phyloP scores from a whole-genome alignment of 768 basidiomycete species.

The Leccinum incarnatum region DNA sequence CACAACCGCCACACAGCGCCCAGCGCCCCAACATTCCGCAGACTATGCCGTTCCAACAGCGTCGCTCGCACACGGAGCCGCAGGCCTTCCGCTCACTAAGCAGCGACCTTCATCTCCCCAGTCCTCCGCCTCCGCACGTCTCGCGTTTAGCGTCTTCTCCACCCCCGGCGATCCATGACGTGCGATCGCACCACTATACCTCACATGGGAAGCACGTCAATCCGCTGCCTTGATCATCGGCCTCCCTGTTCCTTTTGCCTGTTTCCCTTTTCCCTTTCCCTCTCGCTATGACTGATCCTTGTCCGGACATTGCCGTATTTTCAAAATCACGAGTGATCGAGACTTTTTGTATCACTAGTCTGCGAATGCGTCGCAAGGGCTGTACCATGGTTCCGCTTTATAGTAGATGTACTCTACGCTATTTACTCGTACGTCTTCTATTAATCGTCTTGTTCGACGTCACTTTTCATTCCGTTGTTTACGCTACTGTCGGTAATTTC shows the following conservation, averaged over 20 bases:
- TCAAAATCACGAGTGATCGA: conserved; percentile 28
- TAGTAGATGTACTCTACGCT: conserved; percentile 33
- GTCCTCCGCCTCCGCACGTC: conserved; percentile 39
- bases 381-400: conserved; percentile 28
- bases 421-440: conserved; percentile 33
- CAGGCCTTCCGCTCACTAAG: conserved; percentile 48
- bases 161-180: conserved; percentile 35
- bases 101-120: conserved; percentile 50
- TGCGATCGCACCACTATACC: conserved; percentile 37
- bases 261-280: conserved; percentile 15
- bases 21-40: conserved; percentile 42
- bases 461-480: conserved; percentile 20
- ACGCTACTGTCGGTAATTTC: conserved; percentile 25
- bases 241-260: conserved; percentile 14
- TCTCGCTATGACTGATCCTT: conserved; percentile 20
- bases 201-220: conserved; percentile 48
- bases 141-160: conserved; percentile 46
- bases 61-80: conserved; percentile 57
- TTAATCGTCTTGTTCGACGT: conserved; percentile 25
- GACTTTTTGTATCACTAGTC: conserved; percentile 34
- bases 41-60: conserved; percentile 50
- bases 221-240: conserved; percentile 40
- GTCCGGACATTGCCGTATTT: conserved; percentile 30
- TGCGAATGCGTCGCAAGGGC: conserved; percentile 18
- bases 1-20: conserved; percentile 32